A percentile compares a stretch with the other conserved stretches of the same genome.
Evolutionary conservation across 768 basidiomycete genomes (phyloP).

Genomic region (Phanerochaete carnosa): DNA sequence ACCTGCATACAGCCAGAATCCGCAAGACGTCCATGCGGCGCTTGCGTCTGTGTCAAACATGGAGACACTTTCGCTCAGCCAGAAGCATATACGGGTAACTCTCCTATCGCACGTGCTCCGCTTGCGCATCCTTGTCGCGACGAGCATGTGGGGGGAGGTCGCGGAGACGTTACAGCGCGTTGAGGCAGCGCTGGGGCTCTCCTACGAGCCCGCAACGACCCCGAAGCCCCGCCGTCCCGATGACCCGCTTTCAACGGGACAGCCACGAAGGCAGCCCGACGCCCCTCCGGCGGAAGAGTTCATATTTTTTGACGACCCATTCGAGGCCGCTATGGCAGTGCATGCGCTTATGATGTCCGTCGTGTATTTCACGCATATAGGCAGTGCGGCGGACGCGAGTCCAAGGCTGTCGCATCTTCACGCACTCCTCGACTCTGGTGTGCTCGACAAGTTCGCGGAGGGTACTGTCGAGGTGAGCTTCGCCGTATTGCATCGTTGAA

Average conservation of each 20-base stretch:
- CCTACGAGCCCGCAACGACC: constrained; percentile 22
- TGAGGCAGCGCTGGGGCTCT: constrained; percentile 49
- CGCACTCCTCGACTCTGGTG: constrained; percentile 61
- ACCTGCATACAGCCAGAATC: constrained; percentile 9
- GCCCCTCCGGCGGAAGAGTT: constrained; percentile 11
- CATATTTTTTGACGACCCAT: constrained; percentile 29
- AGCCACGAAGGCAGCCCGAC: not conserved
- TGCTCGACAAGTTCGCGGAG: constrained; percentile 35
- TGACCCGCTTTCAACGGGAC: not conserved
- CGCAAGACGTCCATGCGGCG: constrained; percentile 27
- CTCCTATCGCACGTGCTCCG: constrained; percentile 54
- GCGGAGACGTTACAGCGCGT: constrained; percentile 42
- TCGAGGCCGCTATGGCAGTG: constrained; percentile 41
- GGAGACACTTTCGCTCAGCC: constrained; percentile 25
- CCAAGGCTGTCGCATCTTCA: constrained; percentile 57
- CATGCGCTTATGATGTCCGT: constrained; percentile 64
- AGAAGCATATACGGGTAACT: constrained; percentile 40
- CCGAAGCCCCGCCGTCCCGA: constrained; percentile 17
- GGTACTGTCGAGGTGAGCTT: constrained; percentile 36
- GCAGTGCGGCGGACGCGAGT: constrained; percentile 45
- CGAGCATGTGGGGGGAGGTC: constrained; percentile 53
- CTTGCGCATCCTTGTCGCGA: constrained; percentile 51
- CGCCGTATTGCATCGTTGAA: not conserved
- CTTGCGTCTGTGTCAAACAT: constrained; percentile 31
- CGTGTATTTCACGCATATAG: constrained; percentile 59